Conservation (phyloP, 2,329 filamentous ascomycete genomes). For the Colletotrichum tanaceti region DNA sequence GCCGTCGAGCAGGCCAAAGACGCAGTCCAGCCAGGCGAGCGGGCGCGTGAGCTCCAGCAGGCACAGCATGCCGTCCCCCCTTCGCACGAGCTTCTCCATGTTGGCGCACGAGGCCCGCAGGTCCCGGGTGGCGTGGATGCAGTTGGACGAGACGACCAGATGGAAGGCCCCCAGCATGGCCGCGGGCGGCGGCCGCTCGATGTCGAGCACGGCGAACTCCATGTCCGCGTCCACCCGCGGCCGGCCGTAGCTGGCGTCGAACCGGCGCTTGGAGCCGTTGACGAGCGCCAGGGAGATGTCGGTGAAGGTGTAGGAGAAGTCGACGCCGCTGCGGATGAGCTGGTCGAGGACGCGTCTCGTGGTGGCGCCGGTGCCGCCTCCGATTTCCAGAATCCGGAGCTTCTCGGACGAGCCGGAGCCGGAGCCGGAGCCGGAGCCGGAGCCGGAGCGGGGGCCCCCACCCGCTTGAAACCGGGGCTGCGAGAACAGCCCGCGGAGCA, state of each 20-base stretch:
- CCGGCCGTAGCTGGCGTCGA: constrained; percentile 32
- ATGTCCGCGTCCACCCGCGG: constrained; percentile 38
- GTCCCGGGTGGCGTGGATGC: constrained; percentile 46
- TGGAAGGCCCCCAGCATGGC: constrained; percentile 43
- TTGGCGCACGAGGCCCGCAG: not conserved
- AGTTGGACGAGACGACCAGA: constrained; percentile 51
- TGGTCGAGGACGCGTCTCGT: constrained; percentile 47
- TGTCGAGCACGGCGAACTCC: constrained; percentile 48
- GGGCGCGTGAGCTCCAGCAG: constrained; percentile 47
- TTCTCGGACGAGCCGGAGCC: too few species aligned
- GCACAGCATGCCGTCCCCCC: constrained; percentile 45
- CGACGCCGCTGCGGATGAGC: constrained; percentile 44
- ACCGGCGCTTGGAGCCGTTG: constrained; percentile 44
- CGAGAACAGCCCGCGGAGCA: constrained; percentile 33
- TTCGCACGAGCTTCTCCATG: constrained; percentile 44
- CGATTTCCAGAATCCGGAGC: constrained; percentile 56
- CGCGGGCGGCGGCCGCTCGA: constrained; percentile 44
- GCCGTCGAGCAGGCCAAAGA: constrained; percentile 50
- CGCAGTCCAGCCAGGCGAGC: constrained; percentile 47
- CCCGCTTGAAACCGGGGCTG: not conserved
- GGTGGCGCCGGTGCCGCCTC: constrained; percentile 57
- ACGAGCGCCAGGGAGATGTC: constrained; percentile 54
- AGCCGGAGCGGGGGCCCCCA: too few species aligned
- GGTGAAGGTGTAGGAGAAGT: constrained; percentile 55
- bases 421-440: too few species aligned